Conservation (phyloP, 1,284 basidiomycete genomes). For the Ustanciosporium gigantosporum region DNA sequence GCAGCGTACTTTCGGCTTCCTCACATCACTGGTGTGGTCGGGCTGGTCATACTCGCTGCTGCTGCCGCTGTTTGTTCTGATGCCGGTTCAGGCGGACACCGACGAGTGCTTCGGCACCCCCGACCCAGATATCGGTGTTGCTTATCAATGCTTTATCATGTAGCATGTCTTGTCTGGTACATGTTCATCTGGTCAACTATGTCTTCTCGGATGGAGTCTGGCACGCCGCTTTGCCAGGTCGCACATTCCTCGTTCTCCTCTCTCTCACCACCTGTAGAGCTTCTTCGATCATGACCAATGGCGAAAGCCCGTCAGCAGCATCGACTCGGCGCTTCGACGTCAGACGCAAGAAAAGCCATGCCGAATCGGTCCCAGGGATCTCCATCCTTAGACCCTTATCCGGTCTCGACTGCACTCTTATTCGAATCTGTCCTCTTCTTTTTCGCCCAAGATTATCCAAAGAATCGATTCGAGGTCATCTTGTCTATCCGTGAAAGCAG, state of each 20-base stretch:
- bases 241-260: constrained; percentile 18
- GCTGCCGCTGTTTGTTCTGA: no score
- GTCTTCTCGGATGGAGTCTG: constrained; percentile 73
- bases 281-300: constrained; percentile 47
- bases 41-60: no score
- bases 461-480: constrained; percentile 52
- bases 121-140: no score
- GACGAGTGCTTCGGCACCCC: no score
- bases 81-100: no score
- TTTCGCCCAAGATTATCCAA: constrained; percentile 55
- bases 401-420: constrained; percentile 57
- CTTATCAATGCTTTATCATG: no score
- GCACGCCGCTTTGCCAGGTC: constrained; percentile 4
- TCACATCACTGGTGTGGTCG: no score
- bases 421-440: constrained; percentile 56
- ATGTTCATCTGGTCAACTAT: constrained; percentile 71
- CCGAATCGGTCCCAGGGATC: constrained; percentile 65
- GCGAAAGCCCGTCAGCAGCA: constrained; percentile 70
- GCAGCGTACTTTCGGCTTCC: no score
- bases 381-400: constrained; percentile 57
- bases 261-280: constrained; percentile 32
- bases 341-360: constrained; percentile 74
- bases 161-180: constrained; percentile 70
- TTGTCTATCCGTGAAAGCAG: constrained; percentile 44
- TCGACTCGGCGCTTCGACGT: constrained; percentile 45